A percentile compares a stretch with the other conserved stretches of the same genome.
Evolutionary conservation across 1,284 basidiomycete species (phyloP).

Genomic region (Cryptococcus amylolentus): DNA sequence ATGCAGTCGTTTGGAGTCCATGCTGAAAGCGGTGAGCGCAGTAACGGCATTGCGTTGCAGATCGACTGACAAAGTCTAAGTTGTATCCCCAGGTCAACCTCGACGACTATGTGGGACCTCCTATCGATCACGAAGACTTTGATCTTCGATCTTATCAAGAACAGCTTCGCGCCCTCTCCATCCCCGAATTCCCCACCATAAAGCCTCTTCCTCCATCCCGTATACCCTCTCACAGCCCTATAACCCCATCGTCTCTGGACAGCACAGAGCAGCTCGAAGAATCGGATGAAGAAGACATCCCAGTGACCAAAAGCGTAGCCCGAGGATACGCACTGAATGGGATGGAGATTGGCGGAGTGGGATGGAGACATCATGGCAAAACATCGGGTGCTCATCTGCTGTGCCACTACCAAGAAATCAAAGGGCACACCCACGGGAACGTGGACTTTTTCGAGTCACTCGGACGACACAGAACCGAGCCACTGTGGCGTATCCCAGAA

Average conservation of each 20-base stretch:
- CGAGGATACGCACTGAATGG: constrained; percentile 32
- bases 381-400: constrained; percentile 66
- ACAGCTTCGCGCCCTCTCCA: constrained; percentile 27
- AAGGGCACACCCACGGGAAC: constrained; percentile 28
- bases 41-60: not conserved
- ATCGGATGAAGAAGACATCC: constrained; percentile 15
- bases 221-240: not conserved
- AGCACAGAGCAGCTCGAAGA: constrained; percentile 11
- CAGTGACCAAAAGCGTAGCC: constrained; percentile 12
- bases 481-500: constrained; percentile 47
- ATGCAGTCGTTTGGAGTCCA: constrained; percentile 65
- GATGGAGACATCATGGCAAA: constrained; percentile 64
- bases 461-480: constrained; percentile 27
- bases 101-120: constrained; percentile 63
- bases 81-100: constrained; percentile 67
- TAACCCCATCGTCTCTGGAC: not conserved
- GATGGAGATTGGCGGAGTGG: constrained; percentile 42
- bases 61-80: constrained; percentile 47
- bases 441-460: constrained; percentile 30
- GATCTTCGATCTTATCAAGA: constrained; percentile 49
- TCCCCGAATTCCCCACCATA: constrained; percentile 38
- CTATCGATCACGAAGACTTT: constrained; percentile 68
- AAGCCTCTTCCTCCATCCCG: constrained; percentile 19
- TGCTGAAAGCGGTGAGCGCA: constrained; percentile 57
- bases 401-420: constrained; percentile 63